Evolutionary conservation across 768 basidiomycete species (phyloP).

Genomic region (Boletellus emodensis): DNA sequence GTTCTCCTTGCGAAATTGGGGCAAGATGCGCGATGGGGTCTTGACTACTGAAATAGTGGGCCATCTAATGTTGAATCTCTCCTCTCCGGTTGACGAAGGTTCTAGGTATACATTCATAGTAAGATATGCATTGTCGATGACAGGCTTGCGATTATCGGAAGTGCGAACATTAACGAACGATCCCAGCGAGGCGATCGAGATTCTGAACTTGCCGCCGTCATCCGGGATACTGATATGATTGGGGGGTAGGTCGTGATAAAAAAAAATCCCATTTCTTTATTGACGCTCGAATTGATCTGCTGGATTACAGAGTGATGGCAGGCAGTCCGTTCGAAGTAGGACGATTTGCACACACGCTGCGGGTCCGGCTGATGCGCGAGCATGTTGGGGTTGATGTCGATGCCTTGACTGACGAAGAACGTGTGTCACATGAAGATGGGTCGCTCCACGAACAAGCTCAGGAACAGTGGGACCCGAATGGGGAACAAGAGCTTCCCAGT

Average conservation of each 20-base stretch:
- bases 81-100: conserved; percentile 11
- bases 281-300: not conserved
- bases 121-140: conserved; percentile 84
- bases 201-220: conserved; percentile 89
- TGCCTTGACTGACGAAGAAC: conserved; percentile 70
- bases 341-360: conserved; percentile 91
- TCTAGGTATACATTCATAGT: conserved; percentile 81
- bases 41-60: conserved; percentile 84
- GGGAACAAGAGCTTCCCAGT: conserved; percentile 53
- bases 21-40: conserved; percentile 75
- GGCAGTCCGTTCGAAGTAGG: conserved; percentile 94
- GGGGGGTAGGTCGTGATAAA: conserved; percentile 58
- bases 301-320: conserved; percentile 71
- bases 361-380: conserved; percentile 93
- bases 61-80: not conserved
- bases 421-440: conserved; percentile 51
- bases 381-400: conserved; percentile 96
- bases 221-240: conserved; percentile 96
- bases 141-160: conserved; percentile 88
- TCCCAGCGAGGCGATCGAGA: conserved; percentile 95
- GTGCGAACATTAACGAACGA: conserved; percentile 97
- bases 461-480: conserved; percentile 69
- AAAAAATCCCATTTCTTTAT: not conserved
- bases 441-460: conserved; percentile 45
- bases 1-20: conserved; percentile 93